Conservation (phyloP, 2,329 filamentous ascomycete genomes). For the Xylariaceae sp. region DNA sequence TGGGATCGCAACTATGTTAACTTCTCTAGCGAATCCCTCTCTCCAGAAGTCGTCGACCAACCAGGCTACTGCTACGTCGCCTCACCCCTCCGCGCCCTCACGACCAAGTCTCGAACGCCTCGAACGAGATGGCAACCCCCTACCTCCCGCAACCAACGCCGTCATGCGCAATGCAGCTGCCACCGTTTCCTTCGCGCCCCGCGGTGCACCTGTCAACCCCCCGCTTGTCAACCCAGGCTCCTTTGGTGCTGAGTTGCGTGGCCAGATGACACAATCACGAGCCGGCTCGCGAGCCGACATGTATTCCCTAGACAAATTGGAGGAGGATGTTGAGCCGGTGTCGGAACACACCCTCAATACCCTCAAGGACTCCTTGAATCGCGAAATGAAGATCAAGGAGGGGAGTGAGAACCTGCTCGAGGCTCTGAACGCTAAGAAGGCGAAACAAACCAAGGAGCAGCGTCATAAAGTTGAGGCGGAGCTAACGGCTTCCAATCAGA, state of each 20-base stretch:
- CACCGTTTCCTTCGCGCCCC: constrained; percentile 57
- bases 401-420: constrained; percentile 97
- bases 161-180: constrained; percentile 47
- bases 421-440: constrained; percentile 87
- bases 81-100: constrained; percentile 33
- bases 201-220: constrained; percentile 64
- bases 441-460: constrained; percentile 89
- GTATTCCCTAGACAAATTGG: constrained; percentile 50
- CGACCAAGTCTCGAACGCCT: constrained; percentile 51
- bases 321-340: constrained; percentile 53
- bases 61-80: constrained; percentile 35
- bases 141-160: constrained; percentile 37
- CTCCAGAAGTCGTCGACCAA: constrained; percentile 48
- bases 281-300: constrained; percentile 53
- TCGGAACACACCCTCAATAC: constrained; percentile 69
- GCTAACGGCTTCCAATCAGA: constrained; percentile 77
- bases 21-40: constrained; percentile 48
- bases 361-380: constrained; percentile 79
- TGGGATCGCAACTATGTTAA: constrained; percentile 42
- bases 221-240: constrained; percentile 69
- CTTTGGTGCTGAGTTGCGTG: constrained; percentile 83
- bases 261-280: constrained; percentile 60
- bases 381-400: constrained; percentile 96
- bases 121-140: constrained; percentile 41
- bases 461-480: constrained; percentile 76